A percentile compares a stretch with the other conserved stretches of the same genome.
phyloP scores from a whole-genome alignment of 176 grass and related monocot genomes.

The Musa troglodytarum region DNA sequence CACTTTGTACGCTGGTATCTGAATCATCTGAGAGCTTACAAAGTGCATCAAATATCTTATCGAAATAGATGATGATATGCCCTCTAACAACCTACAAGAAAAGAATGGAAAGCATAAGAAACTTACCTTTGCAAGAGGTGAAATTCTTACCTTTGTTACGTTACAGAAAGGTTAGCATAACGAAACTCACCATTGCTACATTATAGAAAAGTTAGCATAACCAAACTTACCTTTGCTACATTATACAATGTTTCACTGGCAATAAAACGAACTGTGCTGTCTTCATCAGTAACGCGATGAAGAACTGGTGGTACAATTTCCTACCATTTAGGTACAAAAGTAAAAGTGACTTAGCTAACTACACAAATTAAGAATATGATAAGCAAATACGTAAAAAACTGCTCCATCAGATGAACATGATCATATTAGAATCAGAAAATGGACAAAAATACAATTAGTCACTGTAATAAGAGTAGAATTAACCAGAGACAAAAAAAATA shows the following conservation, averaged over 20 bases:
- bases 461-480: no score
- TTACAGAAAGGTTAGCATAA: no score
- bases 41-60: constrained; percentile 93
- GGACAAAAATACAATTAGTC: no score
- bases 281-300: constrained; percentile 61
- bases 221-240: constrained; percentile 67
- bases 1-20: constrained; percentile 93
- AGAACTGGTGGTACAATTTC: constrained; percentile 84
- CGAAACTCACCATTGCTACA: no score
- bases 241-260: constrained; percentile 99
- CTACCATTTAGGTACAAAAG: constrained; percentile 22
- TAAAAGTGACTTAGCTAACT: not conserved
- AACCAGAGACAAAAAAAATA: no score
- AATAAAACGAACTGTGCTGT: constrained; percentile 95
- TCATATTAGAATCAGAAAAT: no score
- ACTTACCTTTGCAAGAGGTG: no score
- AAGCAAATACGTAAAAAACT: no score
- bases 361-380: no score
- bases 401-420: no score
- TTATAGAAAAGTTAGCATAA: not conserved
- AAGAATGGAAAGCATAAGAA: not conserved
- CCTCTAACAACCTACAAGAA: constrained; percentile 80
- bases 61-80: constrained; percentile 87
- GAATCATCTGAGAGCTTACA: constrained; percentile 96
- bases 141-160: no score